Percentiles rank a stretch among this genome's conserved stretches.
Conservation (phyloP, 2,329 filamentous ascomycete genomes). For the Botrytis cinerea region DNA sequence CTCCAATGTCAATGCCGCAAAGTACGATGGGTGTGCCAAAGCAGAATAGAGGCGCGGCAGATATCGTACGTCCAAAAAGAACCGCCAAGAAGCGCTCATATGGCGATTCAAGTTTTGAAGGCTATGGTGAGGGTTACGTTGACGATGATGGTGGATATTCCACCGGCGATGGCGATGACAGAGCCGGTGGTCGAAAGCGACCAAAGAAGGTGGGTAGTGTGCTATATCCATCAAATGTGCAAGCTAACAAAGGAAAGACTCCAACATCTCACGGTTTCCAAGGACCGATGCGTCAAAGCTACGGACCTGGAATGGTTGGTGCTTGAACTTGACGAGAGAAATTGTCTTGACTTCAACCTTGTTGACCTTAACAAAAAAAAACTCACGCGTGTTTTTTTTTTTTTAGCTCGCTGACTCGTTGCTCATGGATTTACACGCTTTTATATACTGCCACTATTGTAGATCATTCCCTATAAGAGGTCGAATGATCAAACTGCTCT, state of each 20-base stretch:
- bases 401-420: slow-evolving; percentile 18
- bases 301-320: slow-evolving; percentile 60
- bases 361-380: neutral
- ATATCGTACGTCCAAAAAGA: slow-evolving; percentile 58
- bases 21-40: neutral
- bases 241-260: slow-evolving; percentile 38
- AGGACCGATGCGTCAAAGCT: slow-evolving; percentile 45
- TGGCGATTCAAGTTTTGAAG: slow-evolving; percentile 72
- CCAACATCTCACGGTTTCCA: slow-evolving; percentile 34
- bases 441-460: slow-evolving; percentile 9
- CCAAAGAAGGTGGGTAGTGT: slow-evolving; percentile 61
- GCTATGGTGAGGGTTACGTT: slow-evolving; percentile 70
- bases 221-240: slow-evolving; percentile 26
- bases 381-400: neutral
- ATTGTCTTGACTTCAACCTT: slow-evolving; percentile 10
- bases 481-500: slow-evolving; percentile 11
- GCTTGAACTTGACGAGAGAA: slow-evolving; percentile 44
- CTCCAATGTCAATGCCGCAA: slow-evolving; percentile 3
- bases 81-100: slow-evolving; percentile 74
- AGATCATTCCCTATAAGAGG: slow-evolving; percentile 11
- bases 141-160: slow-evolving; percentile 72
- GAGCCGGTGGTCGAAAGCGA: slow-evolving; percentile 56
- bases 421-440: slow-evolving; percentile 21
- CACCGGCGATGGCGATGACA: slow-evolving; percentile 69
- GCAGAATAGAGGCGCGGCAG: slow-evolving; percentile 25